Evolutionary conservation across 441 rosid genomes (phyloP).

Genomic region (Pelargonium myrrhifolium): DNA sequence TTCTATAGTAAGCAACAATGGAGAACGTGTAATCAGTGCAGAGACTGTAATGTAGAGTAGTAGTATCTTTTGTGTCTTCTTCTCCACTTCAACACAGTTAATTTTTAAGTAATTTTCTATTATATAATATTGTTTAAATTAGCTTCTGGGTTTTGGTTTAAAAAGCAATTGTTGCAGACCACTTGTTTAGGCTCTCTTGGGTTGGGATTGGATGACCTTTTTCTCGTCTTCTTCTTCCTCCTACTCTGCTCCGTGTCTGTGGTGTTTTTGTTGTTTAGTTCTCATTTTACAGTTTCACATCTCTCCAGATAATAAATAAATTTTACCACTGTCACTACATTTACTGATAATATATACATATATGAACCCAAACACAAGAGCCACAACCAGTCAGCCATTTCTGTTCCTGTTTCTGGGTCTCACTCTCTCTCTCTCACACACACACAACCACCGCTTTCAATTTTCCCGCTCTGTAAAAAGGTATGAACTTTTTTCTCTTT

Average conservation of each 20-base stretch:
- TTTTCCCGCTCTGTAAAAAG: neutral
- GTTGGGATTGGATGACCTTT: neutral
- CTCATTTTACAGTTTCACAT: neutral
- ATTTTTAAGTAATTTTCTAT: neutral
- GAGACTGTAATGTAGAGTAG: too few relatives aligned
- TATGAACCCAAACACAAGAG: too few relatives aligned
- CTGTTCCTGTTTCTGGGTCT: neutral
- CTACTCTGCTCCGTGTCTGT: neutral
- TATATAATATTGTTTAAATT: neutral
- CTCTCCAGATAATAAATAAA: neutral
- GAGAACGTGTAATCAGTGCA: too few relatives aligned
- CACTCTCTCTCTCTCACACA: too few relatives aligned
- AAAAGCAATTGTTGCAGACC: neutral
- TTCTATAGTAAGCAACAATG: too few relatives aligned
- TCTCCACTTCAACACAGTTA: neutral
- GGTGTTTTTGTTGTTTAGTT: neutral
- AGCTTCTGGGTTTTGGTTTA: neutral
- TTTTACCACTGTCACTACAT: neutral
- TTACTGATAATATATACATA: neutral
- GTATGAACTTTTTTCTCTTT: neutral
- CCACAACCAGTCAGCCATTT: neutral
- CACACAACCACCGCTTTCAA: too few relatives aligned
- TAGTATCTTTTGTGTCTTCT: neutral
- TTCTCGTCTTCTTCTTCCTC: neutral
- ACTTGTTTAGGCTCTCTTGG: constrained; percentile 3